A percentile compares a stretch with the other conserved stretches of the same genome.
Evolutionary conservation across 352 stramenopile species (phyloP).

Genomic region (Thraustochytrium sp.): DNA sequence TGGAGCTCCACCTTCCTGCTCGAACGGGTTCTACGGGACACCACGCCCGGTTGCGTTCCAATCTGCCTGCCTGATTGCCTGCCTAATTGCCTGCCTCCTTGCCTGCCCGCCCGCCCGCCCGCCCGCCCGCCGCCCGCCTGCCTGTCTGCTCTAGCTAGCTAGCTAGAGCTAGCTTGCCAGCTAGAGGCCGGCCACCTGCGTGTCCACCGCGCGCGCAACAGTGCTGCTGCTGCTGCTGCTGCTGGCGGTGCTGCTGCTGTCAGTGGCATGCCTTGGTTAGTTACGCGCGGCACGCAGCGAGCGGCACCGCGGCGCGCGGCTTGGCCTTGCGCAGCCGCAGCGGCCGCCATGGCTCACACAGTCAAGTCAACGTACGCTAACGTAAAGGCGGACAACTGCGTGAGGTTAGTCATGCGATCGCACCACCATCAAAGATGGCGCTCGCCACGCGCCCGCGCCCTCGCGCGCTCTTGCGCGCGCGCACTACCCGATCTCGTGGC

Average conservation of each 20-base stretch:
- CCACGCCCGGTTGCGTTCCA: no score
- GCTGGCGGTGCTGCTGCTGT: background rate
- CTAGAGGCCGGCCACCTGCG: no score
- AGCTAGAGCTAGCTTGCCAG: background rate
- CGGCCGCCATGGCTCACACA: background rate
- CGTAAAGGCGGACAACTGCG: background rate
- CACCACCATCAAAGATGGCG: background rate
- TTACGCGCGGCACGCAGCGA: background rate
- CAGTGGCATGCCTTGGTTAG: background rate
- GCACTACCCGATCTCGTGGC: no score
- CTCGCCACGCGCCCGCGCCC: background rate
- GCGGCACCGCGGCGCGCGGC: no score
- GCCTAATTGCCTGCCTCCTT: background rate
- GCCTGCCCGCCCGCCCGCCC: background rate
- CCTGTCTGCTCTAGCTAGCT: background rate
- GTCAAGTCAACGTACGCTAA: no score
- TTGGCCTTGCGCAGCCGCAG: background rate
- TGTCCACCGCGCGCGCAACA: no score
- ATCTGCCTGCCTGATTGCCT: no score
- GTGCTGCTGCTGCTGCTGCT: background rate
- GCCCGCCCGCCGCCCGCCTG: no score
- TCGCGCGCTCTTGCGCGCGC: background rate
- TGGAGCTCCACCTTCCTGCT: no score
- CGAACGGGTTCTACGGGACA: no score
- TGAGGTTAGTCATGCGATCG: background rate